Evolutionary conservation across 441 rosid species (phyloP), one percentile per base, ranked within the genome.

Genomic region (Macaranga tanarius): DNA sequence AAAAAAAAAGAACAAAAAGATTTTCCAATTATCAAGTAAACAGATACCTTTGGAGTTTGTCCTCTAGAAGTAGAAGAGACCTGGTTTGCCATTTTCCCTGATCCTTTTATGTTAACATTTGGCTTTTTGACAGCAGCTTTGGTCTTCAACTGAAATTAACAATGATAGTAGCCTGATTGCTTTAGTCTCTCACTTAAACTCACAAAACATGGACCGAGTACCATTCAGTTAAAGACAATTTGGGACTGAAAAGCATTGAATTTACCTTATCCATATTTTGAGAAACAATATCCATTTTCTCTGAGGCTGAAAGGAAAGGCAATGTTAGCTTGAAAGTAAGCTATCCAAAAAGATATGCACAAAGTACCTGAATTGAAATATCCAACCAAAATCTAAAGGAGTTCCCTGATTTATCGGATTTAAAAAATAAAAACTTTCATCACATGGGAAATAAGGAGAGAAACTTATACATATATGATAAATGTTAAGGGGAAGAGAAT

Each of bases 181-280:
- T 79, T 75, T 81, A 59, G 69, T 70, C 74, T 84, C 85, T 59
- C 72, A 60, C 96, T 92, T 77, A 71, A 70, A 65, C 47, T 62
- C 65, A 69, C 62, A 78, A 69, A 11, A 26, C 17, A 67, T 72
- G 77, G 11, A 45, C 26, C 59, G 34, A 40, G 65, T 52, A 34
- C 45, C n/a, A 12, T 11, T 51, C 3, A 60, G 54, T 40, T 55
- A 54, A 78, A 40, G 65, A 70, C 28, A 47, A 57, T 51, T 69
- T 69, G 70, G 40, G 72, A 34, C 15, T 59, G 65, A 40, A 62
- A 56, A 17, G 5, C 54, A 70, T 54, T 73, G 54, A 76, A 71
- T 79, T 66, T 75, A 92, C 99, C 87, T 84, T 89, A 74, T 85
- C 99, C 87, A 83, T 89, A 74, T 85, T 79, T 65, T 67, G 77